A percentile compares a stretch with the other conserved stretches of the same genome.
phyloP scores from a whole-genome alignment of 2,329 filamentous ascomycete species.

The Bertia moriformis region DNA sequence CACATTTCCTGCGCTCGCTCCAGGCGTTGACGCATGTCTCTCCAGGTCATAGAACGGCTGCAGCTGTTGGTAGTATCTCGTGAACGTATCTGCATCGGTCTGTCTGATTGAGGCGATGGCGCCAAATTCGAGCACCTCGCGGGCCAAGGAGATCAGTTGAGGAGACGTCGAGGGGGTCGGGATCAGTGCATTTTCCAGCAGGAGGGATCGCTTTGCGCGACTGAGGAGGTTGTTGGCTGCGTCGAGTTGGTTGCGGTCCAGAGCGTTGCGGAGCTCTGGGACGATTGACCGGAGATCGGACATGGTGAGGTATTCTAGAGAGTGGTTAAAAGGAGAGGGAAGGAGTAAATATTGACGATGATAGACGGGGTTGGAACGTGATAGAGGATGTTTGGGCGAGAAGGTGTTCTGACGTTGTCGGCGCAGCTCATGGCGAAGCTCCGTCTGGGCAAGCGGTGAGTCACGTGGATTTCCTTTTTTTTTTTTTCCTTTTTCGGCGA shows the following conservation, averaged over 20 bases:
- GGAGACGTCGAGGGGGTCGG: slow-evolving; percentile 35
- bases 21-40: slow-evolving; percentile 15
- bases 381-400: too few relatives aligned
- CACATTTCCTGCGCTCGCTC: slow-evolving; percentile 25
- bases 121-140: slow-evolving; percentile 50
- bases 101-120: slow-evolving; percentile 53
- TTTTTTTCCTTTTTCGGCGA: too few relatives aligned
- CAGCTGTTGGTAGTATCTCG: slow-evolving; percentile 56
- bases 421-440: too few relatives aligned
- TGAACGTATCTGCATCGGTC: slow-evolving; percentile 50
- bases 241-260: slow-evolving; percentile 28
- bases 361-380: too few relatives aligned
- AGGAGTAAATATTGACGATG: too few relatives aligned
- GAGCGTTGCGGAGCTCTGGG: slow-evolving; percentile 29
- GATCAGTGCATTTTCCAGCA: slow-evolving; percentile 49
- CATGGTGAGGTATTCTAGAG: neutral
- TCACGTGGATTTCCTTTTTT: too few relatives aligned
- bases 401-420: too few relatives aligned
- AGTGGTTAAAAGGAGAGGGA: too few relatives aligned
- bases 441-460: too few relatives aligned
- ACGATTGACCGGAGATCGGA: slow-evolving; percentile 30
- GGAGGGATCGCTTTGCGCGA: slow-evolving; percentile 46
- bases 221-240: slow-evolving; percentile 35
- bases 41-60: slow-evolving; percentile 52
- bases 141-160: slow-evolving; percentile 38